phyloP scores from a whole-genome alignment of 2,329 filamentous ascomycete species.

The Parastagonospora nodorum region DNA sequence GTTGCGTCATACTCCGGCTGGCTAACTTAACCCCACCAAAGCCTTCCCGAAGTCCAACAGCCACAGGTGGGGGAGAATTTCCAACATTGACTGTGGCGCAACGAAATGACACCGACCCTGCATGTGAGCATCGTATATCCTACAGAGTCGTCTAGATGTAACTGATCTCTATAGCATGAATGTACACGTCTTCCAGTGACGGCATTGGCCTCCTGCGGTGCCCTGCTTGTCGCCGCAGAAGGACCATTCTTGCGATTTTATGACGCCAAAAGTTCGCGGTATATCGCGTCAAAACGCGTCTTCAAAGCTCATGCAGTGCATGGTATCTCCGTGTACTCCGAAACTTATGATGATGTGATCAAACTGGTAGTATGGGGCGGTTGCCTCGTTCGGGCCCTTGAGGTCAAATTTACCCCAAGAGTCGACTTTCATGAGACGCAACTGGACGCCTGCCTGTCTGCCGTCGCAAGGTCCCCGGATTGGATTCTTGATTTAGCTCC shows the following conservation, averaged over 20 bases:
- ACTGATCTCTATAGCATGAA: slow-evolving; percentile 42
- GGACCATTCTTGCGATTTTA: slow-evolving; percentile 51
- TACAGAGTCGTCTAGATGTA: background rate
- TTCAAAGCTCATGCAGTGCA: slow-evolving; percentile 76
- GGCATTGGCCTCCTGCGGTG: slow-evolving; percentile 46
- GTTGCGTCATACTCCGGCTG: slow-evolving; percentile 25
- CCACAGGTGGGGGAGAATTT: slow-evolving; percentile 38
- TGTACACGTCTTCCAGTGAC: slow-evolving; percentile 52
- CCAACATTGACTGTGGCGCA: slow-evolving; percentile 20
- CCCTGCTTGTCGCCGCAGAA: slow-evolving; percentile 50
- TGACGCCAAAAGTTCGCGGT: slow-evolving; percentile 26
- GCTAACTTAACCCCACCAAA: slow-evolving; percentile 21
- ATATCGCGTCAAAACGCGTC: slow-evolving; percentile 50
- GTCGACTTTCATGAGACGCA: slow-evolving; percentile 27
- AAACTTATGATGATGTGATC: slow-evolving; percentile 22
- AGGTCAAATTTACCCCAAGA: slow-evolving; percentile 22
- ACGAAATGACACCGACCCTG: slow-evolving; percentile 43
- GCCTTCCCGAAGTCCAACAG: background rate
- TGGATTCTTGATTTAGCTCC: slow-evolving; percentile 45
- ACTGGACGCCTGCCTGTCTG: slow-evolving; percentile 22
- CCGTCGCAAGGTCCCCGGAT: slow-evolving; percentile 33
- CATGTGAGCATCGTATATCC: slow-evolving; percentile 28
- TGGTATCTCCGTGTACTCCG: slow-evolving; percentile 62
- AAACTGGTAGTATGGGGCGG: slow-evolving; percentile 45
- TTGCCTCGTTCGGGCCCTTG: slow-evolving; percentile 54